These are phyloP conservation scores for Dothiorella sarmentorum DNA, from an alignment of 2,329 filamentous ascomycete species.

Conservation along the genomic window DNA sequence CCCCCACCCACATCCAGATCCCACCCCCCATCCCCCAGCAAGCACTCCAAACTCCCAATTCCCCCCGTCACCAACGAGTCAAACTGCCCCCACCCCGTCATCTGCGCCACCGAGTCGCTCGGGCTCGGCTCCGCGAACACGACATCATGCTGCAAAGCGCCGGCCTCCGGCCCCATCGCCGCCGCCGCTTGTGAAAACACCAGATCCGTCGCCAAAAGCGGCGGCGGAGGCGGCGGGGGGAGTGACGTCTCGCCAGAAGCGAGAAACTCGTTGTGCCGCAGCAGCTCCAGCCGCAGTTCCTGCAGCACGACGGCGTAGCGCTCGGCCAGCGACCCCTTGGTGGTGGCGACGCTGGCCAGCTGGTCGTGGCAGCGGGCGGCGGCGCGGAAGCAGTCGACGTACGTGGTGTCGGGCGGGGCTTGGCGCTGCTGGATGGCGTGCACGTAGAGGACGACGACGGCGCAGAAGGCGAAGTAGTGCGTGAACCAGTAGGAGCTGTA, in stretches of 20 bases:
- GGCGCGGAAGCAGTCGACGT: slow-evolving; percentile 46
- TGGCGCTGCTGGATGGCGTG: slow-evolving; percentile 51
- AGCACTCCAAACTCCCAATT: slow-evolving; percentile 11
- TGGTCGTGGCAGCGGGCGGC: slow-evolving; percentile 42
- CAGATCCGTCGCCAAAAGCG: neutral
- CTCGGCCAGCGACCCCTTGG: slow-evolving; percentile 35
- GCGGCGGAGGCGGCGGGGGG: neutral
- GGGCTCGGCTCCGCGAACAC: neutral
- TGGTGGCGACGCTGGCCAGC: slow-evolving; percentile 30
- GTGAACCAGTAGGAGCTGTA: slow-evolving; percentile 54
- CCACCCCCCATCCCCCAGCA: neutral
- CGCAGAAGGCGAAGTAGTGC: slow-evolving; percentile 54
- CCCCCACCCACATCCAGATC: neutral
- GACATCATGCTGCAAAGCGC: no score
- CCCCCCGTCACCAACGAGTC: slow-evolving; percentile 31
- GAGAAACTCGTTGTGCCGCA: slow-evolving; percentile 25
- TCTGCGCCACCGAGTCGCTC: slow-evolving; percentile 31
- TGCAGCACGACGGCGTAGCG: slow-evolving; percentile 54
- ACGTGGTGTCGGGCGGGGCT: slow-evolving; percentile 45
- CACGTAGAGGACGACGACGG: slow-evolving; percentile 53
- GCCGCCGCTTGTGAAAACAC: neutral
- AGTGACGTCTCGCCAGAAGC: no score
- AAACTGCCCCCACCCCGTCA: slow-evolving; percentile 39
- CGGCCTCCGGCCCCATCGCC: neutral
- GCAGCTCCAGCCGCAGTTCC: slow-evolving; percentile 46